Evolutionary conservation across 345 rosid genomes (phyloP), one percentile per base, ranked within the genome.

Genomic region (Gossypium sturtianum): DNA sequence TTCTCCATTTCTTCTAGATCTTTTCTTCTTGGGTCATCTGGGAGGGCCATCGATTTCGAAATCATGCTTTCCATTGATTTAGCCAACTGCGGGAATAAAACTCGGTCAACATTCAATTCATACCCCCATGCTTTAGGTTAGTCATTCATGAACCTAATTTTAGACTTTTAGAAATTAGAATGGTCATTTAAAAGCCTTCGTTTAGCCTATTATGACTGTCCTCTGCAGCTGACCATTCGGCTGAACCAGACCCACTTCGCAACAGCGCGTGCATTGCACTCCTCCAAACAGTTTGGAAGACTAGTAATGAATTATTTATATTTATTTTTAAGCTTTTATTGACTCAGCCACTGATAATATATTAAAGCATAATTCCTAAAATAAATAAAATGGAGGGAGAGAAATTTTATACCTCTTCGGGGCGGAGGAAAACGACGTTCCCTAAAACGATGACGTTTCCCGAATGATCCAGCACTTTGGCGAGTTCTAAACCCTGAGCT

Each of bases 361-460:
- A 34, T 34, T 34, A 5, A 34, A 34, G 1, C 5, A 4, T 5
- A 34, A 34, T 5, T 5, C 41, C 1, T 25, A 56, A 56, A 56
- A 25, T 5, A 20, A 20, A 49, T 12, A 69, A 49, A 0, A 25
- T 15, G 43, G 44, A 3, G 4, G 63, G 11, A 2, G 54, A n/a
- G 49, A 51, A 9, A 34, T 41, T 7, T 22, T 7, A 34, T 75
- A 91, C 98, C 97, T 94, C 90, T 69, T 89, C 90, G 3, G 97
- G 96, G 48, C 86, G 86, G 75, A 94, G 94, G 3, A 84, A 86
- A 23, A 89, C 98, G 9, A 84, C 66, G 71, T 83, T 80, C n/a
- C 97, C 93, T 15, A 84, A 72, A 74, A 94, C 92, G 85, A 91
- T 82, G 82, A 91, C 96, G 83, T 83, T 82, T 57, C 92, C 93